These are phyloP conservation scores for Micractinium conductrix DNA, from an alignment of 139 green algal species.

Conservation along the genomic window DNA sequence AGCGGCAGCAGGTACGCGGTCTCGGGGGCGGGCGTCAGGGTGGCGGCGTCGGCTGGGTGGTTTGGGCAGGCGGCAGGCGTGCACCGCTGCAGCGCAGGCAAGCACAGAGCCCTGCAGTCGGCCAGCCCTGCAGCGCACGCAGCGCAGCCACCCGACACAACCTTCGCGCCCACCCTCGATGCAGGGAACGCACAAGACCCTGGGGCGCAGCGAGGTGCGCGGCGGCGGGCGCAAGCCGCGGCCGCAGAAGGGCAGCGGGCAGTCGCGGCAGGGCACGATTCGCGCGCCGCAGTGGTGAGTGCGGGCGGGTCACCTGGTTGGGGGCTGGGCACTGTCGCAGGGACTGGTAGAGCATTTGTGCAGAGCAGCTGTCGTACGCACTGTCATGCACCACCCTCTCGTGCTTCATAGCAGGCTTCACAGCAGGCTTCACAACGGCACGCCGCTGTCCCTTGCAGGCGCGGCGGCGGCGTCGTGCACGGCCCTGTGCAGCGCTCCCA, in stretches of 20 bases:
- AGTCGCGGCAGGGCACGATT: conserved; percentile 65
- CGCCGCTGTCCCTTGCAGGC: background rate
- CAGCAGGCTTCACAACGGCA: too few relatives aligned
- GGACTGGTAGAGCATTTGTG: background rate
- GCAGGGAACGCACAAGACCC: conserved; percentile 89
- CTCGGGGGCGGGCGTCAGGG: too few relatives aligned
- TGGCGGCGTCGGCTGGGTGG: too few relatives aligned
- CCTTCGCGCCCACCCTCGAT: too few relatives aligned
- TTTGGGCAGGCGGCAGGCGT: too few relatives aligned
- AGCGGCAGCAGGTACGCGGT: conserved; percentile 84
- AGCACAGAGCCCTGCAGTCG: too few relatives aligned
- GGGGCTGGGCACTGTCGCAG: background rate
- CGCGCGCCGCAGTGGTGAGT: conserved; percentile 71
- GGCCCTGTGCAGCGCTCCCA: conserved; percentile 81
- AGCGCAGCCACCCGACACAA: too few relatives aligned
- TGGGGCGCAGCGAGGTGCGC: conserved; percentile 74
- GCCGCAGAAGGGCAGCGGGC: conserved; percentile 72
- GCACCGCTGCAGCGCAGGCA: too few relatives aligned
- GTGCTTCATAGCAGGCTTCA: too few relatives aligned
- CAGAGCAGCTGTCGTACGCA: background rate
- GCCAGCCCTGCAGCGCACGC: too few relatives aligned
- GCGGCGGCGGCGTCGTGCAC: conserved; percentile 81
- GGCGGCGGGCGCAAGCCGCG: conserved; percentile 71
- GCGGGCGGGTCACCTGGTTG: background rate
- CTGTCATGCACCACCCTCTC: background rate